phyloP scores from a whole-genome alignment of 2,329 filamentous ascomycete species.

The Clarireedia monteithiana region DNA sequence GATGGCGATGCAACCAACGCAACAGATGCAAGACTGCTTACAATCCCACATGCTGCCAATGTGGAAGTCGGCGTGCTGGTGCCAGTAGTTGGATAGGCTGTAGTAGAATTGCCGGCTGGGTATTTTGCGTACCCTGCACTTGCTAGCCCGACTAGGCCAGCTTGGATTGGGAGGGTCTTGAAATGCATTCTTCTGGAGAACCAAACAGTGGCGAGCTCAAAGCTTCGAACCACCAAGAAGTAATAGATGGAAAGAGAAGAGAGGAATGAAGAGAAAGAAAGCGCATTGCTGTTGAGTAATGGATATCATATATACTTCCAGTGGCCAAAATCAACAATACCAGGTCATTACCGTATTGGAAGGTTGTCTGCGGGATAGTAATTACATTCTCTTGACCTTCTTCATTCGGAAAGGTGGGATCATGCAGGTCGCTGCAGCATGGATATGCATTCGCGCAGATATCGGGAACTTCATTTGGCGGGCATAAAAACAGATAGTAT shows the following conservation, averaged over 20 bases:
- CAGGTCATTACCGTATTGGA: background rate
- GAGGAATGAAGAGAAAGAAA: background rate
- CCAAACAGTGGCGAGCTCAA: background rate
- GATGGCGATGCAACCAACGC: slow-evolving; percentile 17
- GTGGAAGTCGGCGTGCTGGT: slow-evolving; percentile 8
- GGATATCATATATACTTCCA: background rate
- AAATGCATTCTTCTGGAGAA: background rate
- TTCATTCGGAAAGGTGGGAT: slow-evolving; percentile 18
- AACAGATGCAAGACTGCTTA: slow-evolving; percentile 21
- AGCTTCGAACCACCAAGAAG: background rate
- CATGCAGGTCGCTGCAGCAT: no score
- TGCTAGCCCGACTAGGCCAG: background rate
- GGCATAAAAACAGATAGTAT: slow-evolving; percentile 9
- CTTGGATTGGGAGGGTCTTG: background rate
- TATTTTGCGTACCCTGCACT: slow-evolving; percentile 12
- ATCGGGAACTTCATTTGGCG: no score
- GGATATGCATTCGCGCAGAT: no score
- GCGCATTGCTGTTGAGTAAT: background rate
- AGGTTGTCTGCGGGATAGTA: background rate
- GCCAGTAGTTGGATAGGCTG: background rate
- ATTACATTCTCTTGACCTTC: slow-evolving; percentile 5
- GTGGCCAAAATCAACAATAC: background rate
- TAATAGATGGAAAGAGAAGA: background rate
- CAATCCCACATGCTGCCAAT: slow-evolving; percentile 19
- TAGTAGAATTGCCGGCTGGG: slow-evolving; percentile 14